Evolutionary conservation across 1,284 basidiomycete genomes (phyloP).

Genomic region (Moniliophthora roreri): DNA sequence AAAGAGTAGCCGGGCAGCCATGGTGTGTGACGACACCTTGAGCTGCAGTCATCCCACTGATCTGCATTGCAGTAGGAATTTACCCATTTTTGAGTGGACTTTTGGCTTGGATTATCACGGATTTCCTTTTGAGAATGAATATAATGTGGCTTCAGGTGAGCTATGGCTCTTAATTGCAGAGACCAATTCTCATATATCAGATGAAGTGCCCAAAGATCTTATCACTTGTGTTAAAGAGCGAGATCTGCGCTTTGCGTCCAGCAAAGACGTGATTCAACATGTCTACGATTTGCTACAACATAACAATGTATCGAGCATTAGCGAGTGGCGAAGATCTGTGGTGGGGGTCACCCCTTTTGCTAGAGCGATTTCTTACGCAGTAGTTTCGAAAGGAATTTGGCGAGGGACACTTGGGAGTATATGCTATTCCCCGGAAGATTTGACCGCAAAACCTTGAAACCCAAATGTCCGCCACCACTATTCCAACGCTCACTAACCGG

Average conservation of each 20-base stretch:
- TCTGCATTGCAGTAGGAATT: too few relatives aligned
- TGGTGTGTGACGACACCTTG: too few relatives aligned
- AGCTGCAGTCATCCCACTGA: too few relatives aligned
- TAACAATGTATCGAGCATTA: background rate
- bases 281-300: background rate
- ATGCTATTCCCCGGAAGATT: background rate
- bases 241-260: background rate
- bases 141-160: background rate
- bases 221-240: background rate
- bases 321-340: background rate
- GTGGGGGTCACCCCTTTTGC: background rate
- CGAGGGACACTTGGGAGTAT: background rate
- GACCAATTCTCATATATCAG: too few relatives aligned
- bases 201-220: background rate
- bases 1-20: too few relatives aligned
- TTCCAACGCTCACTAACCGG: background rate
- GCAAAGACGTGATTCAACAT: background rate
- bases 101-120: background rate
- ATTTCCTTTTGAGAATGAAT: background rate
- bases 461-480: background rate
- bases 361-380: too few relatives aligned
- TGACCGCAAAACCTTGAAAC: background rate
- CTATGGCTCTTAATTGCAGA: background rate
- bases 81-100: background rate
- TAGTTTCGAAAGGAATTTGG: background rate